phyloP scores from a whole-genome alignment of 2,329 filamentous ascomycete species.

The Aspergillus chevalieri region DNA sequence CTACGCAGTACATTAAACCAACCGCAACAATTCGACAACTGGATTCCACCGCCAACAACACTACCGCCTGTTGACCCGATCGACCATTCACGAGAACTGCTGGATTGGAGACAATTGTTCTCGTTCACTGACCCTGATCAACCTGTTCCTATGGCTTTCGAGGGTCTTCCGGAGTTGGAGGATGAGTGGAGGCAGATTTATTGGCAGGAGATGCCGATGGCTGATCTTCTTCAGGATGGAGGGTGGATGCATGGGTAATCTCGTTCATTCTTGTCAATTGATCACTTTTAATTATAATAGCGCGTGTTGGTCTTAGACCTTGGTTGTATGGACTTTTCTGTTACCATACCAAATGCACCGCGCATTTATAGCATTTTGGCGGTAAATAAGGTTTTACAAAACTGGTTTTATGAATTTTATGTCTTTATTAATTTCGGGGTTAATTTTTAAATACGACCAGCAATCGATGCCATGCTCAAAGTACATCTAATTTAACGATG shows the following conservation, averaged over 20 bases:
- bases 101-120: conserved; percentile 39
- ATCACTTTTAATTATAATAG: too few relatives aligned
- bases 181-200: conserved; percentile 43
- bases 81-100: conserved; percentile 29
- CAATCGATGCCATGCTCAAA: too few relatives aligned
- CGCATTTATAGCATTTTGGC: too few relatives aligned
- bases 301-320: too few relatives aligned
- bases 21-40: conserved; percentile 25
- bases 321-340: too few relatives aligned
- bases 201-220: conserved; percentile 38
- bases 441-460: too few relatives aligned
- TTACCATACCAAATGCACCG: too few relatives aligned
- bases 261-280: not conserved
- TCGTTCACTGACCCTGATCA: conserved; percentile 35
- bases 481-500: not conserved
- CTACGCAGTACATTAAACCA: conserved; percentile 13
- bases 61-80: conserved; percentile 24
- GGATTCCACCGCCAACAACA: conserved; percentile 23
- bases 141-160: conserved; percentile 30
- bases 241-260: conserved; percentile 28
- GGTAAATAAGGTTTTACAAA: too few relatives aligned
- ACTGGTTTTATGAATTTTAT: too few relatives aligned
- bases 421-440: too few relatives aligned
- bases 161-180: conserved; percentile 36
- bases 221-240: conserved; percentile 36